phyloP scores from a whole-genome alignment of 768 basidiomycete genomes.

The Leccinum aurantiacum region DNA sequence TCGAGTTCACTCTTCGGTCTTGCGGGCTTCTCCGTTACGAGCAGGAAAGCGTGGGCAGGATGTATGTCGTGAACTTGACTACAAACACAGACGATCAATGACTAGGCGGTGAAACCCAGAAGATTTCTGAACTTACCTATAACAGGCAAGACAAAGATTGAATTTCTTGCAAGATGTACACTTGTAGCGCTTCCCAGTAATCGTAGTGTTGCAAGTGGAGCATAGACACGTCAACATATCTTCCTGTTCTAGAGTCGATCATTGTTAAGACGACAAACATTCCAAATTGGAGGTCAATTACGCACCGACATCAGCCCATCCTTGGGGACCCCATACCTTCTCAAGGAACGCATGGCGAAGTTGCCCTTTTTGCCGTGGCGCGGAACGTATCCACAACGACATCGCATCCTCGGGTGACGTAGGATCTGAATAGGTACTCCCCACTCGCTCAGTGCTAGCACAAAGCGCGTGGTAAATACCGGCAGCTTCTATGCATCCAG shows the following conservation, averaged over 20 bases:
- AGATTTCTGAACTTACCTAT: slow-evolving; percentile 50
- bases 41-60: slow-evolving; percentile 83
- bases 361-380: slow-evolving; percentile 71
- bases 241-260: slow-evolving; percentile 59
- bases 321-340: slow-evolving; percentile 77
- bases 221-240: slow-evolving; percentile 65
- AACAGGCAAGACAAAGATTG: slow-evolving; percentile 80
- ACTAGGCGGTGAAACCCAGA: neutral
- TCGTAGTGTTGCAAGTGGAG: slow-evolving; percentile 72
- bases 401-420: slow-evolving; percentile 55
- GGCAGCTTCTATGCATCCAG: slow-evolving; percentile 70
- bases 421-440: slow-evolving; percentile 34
- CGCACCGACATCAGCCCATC: slow-evolving; percentile 90
- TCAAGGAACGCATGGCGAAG: slow-evolving; percentile 84
- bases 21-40: slow-evolving; percentile 63
- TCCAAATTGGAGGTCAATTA: slow-evolving; percentile 11
- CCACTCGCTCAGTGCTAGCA: slow-evolving; percentile 39
- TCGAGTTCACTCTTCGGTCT: slow-evolving; percentile 45
- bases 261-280: slow-evolving; percentile 1
- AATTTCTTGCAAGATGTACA: slow-evolving; percentile 81
- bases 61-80: slow-evolving; percentile 93
- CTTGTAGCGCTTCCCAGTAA: slow-evolving; percentile 72
- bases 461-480: slow-evolving; percentile 79
- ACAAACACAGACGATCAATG: neutral
- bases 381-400: slow-evolving; percentile 63